Conservation (phyloP, 2,329 filamentous ascomycete species). For the Penicillium frequentans region DNA sequence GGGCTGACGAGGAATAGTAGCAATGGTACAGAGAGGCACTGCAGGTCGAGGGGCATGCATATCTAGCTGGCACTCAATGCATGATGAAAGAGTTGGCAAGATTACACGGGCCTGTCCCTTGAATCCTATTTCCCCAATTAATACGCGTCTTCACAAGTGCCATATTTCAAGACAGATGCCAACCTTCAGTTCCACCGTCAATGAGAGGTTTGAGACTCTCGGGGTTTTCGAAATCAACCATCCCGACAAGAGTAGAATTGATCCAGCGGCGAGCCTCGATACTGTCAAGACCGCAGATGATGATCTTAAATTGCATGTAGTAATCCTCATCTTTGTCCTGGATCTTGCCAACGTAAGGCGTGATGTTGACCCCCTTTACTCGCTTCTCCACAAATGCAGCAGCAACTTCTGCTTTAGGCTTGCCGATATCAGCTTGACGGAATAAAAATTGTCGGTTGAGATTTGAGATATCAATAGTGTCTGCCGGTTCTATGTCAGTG, state of each 20-base stretch:
- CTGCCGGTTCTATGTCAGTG: constrained; percentile 46
- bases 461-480: constrained; percentile 98
- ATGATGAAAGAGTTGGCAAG: constrained; percentile 87
- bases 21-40: constrained; percentile 92
- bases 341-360: constrained; percentile 89
- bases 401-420: constrained; percentile 89
- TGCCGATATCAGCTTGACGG: constrained; percentile 85
- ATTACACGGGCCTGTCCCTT: constrained; percentile 95
- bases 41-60: constrained; percentile 98
- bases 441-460: constrained; percentile 98
- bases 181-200: constrained; percentile 91
- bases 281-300: constrained; percentile 93
- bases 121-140: constrained; percentile 61
- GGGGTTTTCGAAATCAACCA: constrained; percentile 80
- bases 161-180: neutral
- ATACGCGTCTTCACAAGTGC: neutral
- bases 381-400: constrained; percentile 87
- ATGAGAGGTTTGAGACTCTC: constrained; percentile 92
- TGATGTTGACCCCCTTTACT: constrained; percentile 89
- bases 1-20: constrained; percentile 92
- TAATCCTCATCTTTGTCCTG: constrained; percentile 96
- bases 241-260: constrained; percentile 85
- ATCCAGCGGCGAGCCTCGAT: constrained; percentile 99
- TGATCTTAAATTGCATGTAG: constrained; percentile 93
- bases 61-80: constrained; percentile 96